phyloP scores from a whole-genome alignment of 441 rosid species.

The Croton setiger region DNA sequence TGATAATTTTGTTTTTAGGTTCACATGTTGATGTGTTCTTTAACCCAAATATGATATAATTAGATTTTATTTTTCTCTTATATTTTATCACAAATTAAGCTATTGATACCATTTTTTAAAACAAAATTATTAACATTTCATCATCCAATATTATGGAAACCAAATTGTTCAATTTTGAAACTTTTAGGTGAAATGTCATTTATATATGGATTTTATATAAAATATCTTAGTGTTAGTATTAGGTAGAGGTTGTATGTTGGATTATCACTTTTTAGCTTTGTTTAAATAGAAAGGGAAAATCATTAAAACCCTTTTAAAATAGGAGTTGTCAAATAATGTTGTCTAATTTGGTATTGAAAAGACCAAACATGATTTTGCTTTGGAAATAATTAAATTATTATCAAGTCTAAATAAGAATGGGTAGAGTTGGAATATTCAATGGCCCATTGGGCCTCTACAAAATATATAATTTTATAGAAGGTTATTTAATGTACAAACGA shows the following conservation, averaged over 20 bases:
- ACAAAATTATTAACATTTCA: neutral
- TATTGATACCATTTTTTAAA: neutral
- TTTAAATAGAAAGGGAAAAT: constrained; percentile 7
- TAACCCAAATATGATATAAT: neutral
- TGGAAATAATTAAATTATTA: neutral
- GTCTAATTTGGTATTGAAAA: constrained; percentile 17
- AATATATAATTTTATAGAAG: too few species aligned
- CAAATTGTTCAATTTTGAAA: neutral
- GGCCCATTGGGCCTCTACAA: neutral
- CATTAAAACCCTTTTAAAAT: neutral
- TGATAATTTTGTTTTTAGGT: neutral
- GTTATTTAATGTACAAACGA: too few species aligned
- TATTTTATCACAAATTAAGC: neutral
- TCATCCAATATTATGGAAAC: neutral
- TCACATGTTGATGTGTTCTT: constrained; percentile 3
- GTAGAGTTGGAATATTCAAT: neutral
- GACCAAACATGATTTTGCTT: constrained; percentile 1
- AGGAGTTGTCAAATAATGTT: constrained; percentile 16
- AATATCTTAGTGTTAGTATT: neutral
- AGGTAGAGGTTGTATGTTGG: neutral
- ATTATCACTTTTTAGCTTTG: constrained; percentile 4
- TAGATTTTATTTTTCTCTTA: neutral
- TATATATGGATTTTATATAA: neutral
- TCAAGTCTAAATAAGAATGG: neutral
- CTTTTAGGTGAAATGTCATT: constrained; percentile 4